Conservation (phyloP, 1,139 yeast species). For the Saccharomyces pastorianus region DNA sequence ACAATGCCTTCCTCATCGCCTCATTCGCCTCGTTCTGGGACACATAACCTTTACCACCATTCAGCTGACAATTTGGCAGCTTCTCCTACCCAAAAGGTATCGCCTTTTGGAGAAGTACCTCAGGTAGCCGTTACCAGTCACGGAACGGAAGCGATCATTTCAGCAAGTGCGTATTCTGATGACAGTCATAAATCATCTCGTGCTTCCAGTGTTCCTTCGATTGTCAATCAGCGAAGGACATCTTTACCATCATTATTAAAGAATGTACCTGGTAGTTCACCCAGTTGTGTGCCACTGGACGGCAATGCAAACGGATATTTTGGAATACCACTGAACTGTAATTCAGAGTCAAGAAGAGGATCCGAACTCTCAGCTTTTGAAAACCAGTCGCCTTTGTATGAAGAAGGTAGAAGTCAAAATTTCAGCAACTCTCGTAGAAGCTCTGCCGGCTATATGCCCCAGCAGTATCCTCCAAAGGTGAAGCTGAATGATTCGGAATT, state of each 20-base stretch:
- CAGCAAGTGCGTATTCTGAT: neutral
- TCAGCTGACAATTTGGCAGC: neutral
- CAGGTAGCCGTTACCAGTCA: neutral
- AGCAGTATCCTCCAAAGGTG: constrained; percentile 10
- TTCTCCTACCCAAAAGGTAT: neutral
- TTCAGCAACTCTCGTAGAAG: neutral
- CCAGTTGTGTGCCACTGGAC: constrained; percentile 23
- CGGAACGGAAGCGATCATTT: neutral
- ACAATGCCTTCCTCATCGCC: neutral
- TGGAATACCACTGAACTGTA: constrained; percentile 24
- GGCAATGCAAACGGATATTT: constrained; percentile 31
- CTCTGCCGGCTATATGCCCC: neutral
- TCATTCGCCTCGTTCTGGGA: neutral
- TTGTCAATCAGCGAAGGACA: neutral
- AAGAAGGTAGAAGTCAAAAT: neutral
- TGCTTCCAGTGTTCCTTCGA: neutral
- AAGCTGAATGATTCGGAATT: neutral
- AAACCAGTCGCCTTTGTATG: neutral
- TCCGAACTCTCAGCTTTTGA: constrained; percentile 5
- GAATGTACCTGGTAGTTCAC: constrained; percentile 16
- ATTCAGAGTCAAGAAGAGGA: neutral
- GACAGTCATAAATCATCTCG: neutral
- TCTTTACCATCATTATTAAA: neutral
- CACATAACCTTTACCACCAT: neutral
- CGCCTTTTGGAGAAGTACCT: neutral